A percentile compares a stretch with the other conserved stretches of the same genome.
phyloP scores from a whole-genome alignment of 179 eudicot genomes.

The Spinacia oleracea region DNA sequence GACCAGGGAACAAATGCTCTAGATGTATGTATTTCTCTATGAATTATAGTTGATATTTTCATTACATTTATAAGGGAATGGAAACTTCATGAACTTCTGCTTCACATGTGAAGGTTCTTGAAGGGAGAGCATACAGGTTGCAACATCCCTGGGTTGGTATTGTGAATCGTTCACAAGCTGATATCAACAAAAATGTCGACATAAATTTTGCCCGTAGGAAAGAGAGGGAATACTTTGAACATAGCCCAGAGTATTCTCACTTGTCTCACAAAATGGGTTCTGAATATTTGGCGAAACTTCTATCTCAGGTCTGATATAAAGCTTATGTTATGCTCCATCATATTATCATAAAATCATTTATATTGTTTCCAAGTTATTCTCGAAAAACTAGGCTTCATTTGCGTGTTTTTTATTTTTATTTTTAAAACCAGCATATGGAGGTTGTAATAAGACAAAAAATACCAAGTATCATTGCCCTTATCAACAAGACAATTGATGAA shows the following conservation, averaged over 20 bases:
- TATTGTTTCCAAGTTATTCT: neutral
- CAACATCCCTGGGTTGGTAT: constrained; percentile 99
- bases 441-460: constrained; percentile 86
- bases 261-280: constrained; percentile 95
- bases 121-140: constrained; percentile 93
- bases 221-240: constrained; percentile 87
- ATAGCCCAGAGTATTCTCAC: constrained; percentile 97
- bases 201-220: constrained; percentile 83
- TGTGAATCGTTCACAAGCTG: constrained; percentile 99
- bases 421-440: constrained; percentile 78
- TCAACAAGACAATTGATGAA: constrained; percentile 95
- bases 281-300: constrained; percentile 88
- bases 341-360: neutral
- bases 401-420: no score
- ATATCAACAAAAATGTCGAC: constrained; percentile 94
- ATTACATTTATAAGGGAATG: neutral
- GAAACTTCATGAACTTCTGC: neutral
- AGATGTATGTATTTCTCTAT: constrained; percentile 58
- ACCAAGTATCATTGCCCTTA: constrained; percentile 89
- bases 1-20: constrained; percentile 94
- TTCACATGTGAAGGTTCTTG: constrained; percentile 68
- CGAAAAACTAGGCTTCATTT: neutral
- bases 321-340: constrained; percentile 8
- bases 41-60: constrained; percentile 4
- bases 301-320: constrained; percentile 59